These are phyloP conservation scores for Mucor piriformis DNA, from an alignment of 371 early-diverging fungal species.

Conservation along the genomic window DNA sequence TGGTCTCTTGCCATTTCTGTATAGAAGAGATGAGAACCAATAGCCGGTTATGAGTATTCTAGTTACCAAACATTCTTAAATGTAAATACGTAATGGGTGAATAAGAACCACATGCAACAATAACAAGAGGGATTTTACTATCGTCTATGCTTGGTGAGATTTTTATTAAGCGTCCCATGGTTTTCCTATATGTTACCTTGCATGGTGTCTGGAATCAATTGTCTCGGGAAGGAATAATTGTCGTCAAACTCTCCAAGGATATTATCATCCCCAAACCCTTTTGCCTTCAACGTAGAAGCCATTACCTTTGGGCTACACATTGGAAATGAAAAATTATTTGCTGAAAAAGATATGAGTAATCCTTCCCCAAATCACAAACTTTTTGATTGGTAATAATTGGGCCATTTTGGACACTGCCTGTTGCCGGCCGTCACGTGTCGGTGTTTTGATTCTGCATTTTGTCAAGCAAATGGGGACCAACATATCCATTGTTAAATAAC, in stretches of 20 bases:
- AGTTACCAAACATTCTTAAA: constrained; percentile 96
- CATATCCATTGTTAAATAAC: too few relatives aligned
- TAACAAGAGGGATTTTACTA: constrained; percentile 85
- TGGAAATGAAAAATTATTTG: not conserved
- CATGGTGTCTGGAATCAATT: constrained; percentile 36
- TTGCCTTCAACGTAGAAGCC: constrained; percentile 24
- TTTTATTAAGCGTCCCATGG: not conserved
- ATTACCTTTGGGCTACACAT: constrained; percentile 38
- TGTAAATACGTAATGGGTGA: constrained; percentile 97
- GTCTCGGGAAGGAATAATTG: constrained; percentile 40
- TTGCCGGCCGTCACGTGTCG: too few relatives aligned
- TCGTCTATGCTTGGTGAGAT: constrained; percentile 55
- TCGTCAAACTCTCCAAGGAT: constrained; percentile 22
- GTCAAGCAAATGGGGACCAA: too few relatives aligned
- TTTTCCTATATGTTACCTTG: constrained; percentile 23
- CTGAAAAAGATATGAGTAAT: constrained; percentile 1
- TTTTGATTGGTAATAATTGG: not conserved
- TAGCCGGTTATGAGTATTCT: constrained; percentile 12
- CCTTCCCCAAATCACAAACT: not conserved
- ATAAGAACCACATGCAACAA: constrained; percentile 97
- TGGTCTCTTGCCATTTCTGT: constrained; percentile 94
- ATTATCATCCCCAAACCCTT: constrained; percentile 6
- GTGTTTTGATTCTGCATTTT: too few relatives aligned
- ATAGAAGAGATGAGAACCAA: not conserved
- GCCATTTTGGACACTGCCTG: too few relatives aligned